Conservation (phyloP, 2,329 filamentous ascomycete genomes). For the Beauveria rudraprayagi region DNA sequence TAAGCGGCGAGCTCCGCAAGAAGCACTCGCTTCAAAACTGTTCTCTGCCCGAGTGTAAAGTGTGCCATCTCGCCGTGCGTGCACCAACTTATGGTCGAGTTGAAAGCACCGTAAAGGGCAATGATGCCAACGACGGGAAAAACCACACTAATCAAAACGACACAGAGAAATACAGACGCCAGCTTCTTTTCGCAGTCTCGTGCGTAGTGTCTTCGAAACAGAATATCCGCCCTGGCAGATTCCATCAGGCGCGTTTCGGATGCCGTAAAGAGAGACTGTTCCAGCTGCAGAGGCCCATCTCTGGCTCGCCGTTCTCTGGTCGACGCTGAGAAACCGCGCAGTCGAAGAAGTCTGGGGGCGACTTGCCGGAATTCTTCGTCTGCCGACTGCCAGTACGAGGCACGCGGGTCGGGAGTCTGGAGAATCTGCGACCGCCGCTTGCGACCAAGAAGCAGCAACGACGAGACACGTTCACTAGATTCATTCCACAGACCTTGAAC, state of each 20-base stretch:
- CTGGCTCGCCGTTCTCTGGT: slow-evolving; percentile 13
- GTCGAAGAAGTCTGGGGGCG: slow-evolving; percentile 14
- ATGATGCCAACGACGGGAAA: slow-evolving; percentile 42
- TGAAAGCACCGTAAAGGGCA: slow-evolving; percentile 36
- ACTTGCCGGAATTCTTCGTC: slow-evolving; percentile 11
- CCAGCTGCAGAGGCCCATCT: slow-evolving; percentile 1
- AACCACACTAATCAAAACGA: slow-evolving; percentile 29
- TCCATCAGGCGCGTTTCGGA: slow-evolving; percentile 25
- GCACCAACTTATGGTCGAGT: slow-evolving; percentile 39
- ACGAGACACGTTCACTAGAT: slow-evolving; percentile 6
- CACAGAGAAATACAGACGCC: slow-evolving; percentile 28
- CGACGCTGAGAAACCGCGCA: slow-evolving; percentile 20
- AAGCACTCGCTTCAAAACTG: slow-evolving; percentile 29
- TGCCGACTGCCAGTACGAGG: slow-evolving; percentile 4
- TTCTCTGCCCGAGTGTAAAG: slow-evolving; percentile 27
- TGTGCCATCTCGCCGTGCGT: slow-evolving; percentile 36
- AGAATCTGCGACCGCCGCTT: slow-evolving; percentile 1
- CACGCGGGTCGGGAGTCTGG: slow-evolving; percentile 2
- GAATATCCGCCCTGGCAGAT: slow-evolving; percentile 23
- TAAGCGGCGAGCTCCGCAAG: slow-evolving; percentile 27
- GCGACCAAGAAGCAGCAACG: not conserved
- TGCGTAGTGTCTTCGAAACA: slow-evolving; percentile 21
- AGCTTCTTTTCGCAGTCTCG: slow-evolving; percentile 24
- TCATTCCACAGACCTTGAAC: not conserved
- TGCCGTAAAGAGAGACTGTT: slow-evolving; percentile 20